Conservation (phyloP, 2,329 filamentous ascomycete species). For the Fusarium avenaceum region DNA sequence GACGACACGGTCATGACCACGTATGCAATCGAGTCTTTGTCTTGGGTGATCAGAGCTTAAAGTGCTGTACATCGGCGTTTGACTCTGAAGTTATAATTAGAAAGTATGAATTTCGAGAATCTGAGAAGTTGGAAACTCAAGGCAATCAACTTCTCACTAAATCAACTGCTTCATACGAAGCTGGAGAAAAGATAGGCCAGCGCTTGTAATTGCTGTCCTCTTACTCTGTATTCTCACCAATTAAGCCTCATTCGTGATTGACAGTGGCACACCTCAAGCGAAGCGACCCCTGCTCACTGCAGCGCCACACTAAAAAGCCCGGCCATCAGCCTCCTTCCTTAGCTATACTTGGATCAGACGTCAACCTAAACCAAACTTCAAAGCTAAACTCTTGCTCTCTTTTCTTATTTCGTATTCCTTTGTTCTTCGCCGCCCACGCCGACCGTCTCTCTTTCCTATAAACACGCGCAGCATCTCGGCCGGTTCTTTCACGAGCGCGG, state of each 20-base stretch:
- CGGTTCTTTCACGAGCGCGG: not conserved
- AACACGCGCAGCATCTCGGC: conserved; percentile 10
- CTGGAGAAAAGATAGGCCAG: too few species aligned
- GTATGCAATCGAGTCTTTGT: not conserved
- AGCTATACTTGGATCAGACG: conserved; percentile 40
- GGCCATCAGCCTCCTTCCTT: conserved; percentile 40
- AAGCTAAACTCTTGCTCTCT: conserved; percentile 21
- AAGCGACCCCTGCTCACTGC: conserved; percentile 8
- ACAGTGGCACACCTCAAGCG: not conserved
- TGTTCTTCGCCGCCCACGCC: conserved; percentile 17
- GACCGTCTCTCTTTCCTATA: conserved; percentile 26
- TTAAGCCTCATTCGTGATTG: conserved; percentile 2
- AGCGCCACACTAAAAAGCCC: conserved; percentile 35
- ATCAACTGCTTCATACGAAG: too few species aligned
- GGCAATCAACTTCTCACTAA: too few species aligned
- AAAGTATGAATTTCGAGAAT: too few species aligned
- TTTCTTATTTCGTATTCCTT: conserved; percentile 28
- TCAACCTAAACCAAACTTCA: conserved; percentile 32
- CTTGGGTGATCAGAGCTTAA: not conserved
- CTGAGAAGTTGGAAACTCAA: too few species aligned
- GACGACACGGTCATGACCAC: conserved; percentile 39
- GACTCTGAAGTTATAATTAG: not conserved
- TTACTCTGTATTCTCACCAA: not conserved
- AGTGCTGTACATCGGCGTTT: not conserved
- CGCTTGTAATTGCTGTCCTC: not conserved